Percentiles rank a stretch among this genome's conserved stretches.
phyloP scores from a whole-genome alignment of 179 eudicot genomes.

The Silene noctiflora region DNA sequence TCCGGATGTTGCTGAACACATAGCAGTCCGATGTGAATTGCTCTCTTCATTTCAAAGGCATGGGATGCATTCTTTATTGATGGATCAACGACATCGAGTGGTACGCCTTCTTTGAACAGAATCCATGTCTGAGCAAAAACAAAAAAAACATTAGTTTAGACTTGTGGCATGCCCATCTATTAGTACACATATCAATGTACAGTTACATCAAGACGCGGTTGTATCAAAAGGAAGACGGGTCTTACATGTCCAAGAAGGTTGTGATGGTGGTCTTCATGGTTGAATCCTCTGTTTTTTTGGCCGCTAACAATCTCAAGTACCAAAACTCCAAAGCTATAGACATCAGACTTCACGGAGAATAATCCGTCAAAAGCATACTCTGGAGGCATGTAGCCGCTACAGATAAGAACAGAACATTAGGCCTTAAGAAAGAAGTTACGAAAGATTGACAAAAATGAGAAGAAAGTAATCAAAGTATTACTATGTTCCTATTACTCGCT shows the following conservation, averaged over 20 bases:
- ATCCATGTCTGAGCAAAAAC: slow-evolving; percentile 22
- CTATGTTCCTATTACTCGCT: slow-evolving; percentile 26
- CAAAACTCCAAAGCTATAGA: slow-evolving; percentile 28
- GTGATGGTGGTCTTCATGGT: slow-evolving; percentile 25
- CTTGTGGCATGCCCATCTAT: too few relatives aligned
- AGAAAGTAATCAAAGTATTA: background rate
- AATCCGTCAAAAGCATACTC: slow-evolving; percentile 29
- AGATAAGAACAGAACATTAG: background rate
- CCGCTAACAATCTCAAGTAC: slow-evolving; percentile 27
- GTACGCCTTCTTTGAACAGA: slow-evolving; percentile 14
- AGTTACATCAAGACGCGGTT: background rate
- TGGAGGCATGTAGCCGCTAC: slow-evolving; percentile 26
- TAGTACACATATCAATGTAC: too few relatives aligned
- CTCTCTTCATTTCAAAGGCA: slow-evolving; percentile 17
- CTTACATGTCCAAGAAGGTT: slow-evolving; percentile 48
- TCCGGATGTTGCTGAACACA: slow-evolving; percentile 36
- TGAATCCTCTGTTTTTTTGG: slow-evolving; percentile 33
- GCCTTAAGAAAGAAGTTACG: background rate
- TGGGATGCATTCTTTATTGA: slow-evolving; percentile 10
- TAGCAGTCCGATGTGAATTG: slow-evolving; percentile 34
- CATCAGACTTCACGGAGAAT: slow-evolving; percentile 30
- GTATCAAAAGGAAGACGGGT: background rate
- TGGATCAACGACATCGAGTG: slow-evolving; percentile 31
- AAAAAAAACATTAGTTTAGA: background rate
- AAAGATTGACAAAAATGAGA: background rate